Evolutionary conservation across 2,329 filamentous ascomycete genomes (phyloP).

Genomic region (Chaetomium strumarium): DNA sequence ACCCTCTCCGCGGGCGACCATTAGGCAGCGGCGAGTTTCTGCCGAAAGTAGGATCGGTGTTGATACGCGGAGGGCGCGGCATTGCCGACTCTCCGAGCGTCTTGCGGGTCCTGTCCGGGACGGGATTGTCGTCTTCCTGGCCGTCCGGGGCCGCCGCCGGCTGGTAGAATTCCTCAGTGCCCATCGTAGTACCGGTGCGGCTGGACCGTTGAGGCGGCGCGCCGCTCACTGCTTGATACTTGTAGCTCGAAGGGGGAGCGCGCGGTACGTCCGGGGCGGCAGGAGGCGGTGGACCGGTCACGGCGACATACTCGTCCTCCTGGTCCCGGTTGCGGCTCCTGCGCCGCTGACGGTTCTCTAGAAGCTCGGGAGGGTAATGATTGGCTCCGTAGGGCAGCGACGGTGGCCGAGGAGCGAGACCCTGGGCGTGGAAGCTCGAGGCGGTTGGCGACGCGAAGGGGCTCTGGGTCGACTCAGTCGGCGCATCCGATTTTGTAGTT

Average conservation of each 20-base stretch:
- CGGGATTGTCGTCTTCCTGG: conserved; percentile 19
- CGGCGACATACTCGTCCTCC: conserved; percentile 31
- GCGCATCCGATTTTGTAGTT: conserved; percentile 49
- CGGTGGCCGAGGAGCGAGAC: conserved; percentile 54
- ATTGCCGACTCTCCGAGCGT: conserved; percentile 27
- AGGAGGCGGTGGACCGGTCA: conserved; percentile 35
- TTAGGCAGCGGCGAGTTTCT: conserved; percentile 24
- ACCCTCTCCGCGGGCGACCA: conserved; percentile 26
- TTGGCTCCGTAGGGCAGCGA: conserved; percentile 46
- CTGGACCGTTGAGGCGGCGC: conserved; percentile 25
- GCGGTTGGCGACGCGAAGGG: conserved; percentile 50
- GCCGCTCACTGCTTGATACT: conserved; percentile 40
- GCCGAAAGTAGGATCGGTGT: conserved; percentile 22
- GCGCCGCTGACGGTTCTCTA: conserved; percentile 39
- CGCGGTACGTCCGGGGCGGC: conserved; percentile 56
- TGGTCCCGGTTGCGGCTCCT: conserved; percentile 39
- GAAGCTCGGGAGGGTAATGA: conserved; percentile 38
- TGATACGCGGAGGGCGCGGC: conserved; percentile 23
- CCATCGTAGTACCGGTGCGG: conserved; percentile 27
- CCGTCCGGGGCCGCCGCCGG: background rate
- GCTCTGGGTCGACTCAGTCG: conserved; percentile 53
- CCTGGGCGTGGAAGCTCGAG: conserved; percentile 45
- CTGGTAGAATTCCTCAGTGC: conserved; percentile 16
- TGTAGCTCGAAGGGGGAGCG: conserved; percentile 53
- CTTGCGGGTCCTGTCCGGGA: conserved; percentile 28